phyloP scores from a whole-genome alignment of 179 eudicot genomes.

The Patellifolia procumbens region DNA sequence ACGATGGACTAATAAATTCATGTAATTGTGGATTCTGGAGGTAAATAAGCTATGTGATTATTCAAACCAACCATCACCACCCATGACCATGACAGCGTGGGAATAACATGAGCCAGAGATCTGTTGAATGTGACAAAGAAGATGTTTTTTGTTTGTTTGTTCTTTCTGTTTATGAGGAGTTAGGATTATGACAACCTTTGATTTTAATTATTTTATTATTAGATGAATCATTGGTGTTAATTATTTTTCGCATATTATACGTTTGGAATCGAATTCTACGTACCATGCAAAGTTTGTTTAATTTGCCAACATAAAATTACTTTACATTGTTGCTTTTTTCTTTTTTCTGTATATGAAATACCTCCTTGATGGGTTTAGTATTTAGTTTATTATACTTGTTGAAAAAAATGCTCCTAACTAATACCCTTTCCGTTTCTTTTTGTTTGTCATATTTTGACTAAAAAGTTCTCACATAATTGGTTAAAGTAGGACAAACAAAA shows the following conservation, averaged over 20 bases:
- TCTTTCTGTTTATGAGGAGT: background rate
- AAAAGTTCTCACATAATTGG: no score
- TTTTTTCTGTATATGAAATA: background rate
- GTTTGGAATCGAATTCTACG: slow-evolving; percentile 4
- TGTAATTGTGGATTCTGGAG: background rate
- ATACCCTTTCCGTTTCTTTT: no score
- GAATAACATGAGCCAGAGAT: slow-evolving; percentile 18
- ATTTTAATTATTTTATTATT: background rate
- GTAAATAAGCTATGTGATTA: background rate
- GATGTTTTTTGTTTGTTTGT: background rate
- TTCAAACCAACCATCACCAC: slow-evolving; percentile 16
- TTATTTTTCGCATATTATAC: background rate
- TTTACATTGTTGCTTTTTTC: background rate
- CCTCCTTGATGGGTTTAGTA: background rate
- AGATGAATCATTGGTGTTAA: background rate
- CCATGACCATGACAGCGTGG: slow-evolving; percentile 25
- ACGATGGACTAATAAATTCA: background rate
- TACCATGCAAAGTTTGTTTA: slow-evolving; percentile 4
- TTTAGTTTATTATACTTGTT: no score
- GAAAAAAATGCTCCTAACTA: no score
- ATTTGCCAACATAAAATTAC: background rate
- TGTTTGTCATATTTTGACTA: no score
- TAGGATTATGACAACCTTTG: background rate
- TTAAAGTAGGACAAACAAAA: no score
- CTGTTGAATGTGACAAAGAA: slow-evolving; percentile 11